phyloP scores from a whole-genome alignment of 208 protist genomes.

The Balamuthia mandrillaris region DNA sequence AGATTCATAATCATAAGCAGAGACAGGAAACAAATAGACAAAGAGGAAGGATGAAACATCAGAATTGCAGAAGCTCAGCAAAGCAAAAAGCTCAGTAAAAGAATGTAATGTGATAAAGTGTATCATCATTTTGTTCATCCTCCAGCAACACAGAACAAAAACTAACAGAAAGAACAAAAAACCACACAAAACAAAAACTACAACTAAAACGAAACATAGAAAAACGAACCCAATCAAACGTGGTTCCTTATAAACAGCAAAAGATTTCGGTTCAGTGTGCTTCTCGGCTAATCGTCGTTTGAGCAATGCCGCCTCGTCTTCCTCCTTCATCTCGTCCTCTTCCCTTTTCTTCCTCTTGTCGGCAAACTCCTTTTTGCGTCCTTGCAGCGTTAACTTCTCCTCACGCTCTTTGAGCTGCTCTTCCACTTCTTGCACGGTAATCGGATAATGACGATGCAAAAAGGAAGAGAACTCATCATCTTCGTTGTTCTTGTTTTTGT shows the following conservation, averaged over 20 bases:
- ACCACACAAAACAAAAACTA: no score
- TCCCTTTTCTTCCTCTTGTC: no score
- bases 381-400: background rate
- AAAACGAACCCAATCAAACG: background rate
- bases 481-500: no score
- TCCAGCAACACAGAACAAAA: no score
- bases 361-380: background rate
- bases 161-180: no score
- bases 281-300: no score
- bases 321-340: no score
- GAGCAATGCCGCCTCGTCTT: no score
- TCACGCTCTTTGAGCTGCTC: background rate
- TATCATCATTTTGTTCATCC: no score
- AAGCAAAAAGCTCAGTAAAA: no score
- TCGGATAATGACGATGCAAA: background rate
- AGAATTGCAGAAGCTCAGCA: background rate
- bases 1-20: background rate
- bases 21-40: background rate
- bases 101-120: background rate
- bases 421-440: background rate
- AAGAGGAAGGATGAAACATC: background rate
- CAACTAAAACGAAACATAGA: background rate
- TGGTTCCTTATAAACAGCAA: background rate
- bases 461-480: no score
- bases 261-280: background rate